Conservation (phyloP, 106 monocot species). For the Phalaenopsis equestris region DNA sequence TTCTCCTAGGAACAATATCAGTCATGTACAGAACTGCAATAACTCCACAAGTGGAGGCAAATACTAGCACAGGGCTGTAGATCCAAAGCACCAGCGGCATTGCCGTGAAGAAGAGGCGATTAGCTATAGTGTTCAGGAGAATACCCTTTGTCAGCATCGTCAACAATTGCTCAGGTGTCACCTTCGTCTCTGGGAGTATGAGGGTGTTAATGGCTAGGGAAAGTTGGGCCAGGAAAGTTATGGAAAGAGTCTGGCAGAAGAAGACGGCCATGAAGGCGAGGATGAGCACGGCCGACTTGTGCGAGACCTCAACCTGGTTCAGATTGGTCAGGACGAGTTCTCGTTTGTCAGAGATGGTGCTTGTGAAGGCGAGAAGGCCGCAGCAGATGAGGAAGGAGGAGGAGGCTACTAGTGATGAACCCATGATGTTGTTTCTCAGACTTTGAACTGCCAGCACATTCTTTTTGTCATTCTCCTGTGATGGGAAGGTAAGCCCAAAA, state of each 20-base stretch:
- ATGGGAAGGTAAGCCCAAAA: too few species aligned
- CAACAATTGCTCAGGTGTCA: neutral
- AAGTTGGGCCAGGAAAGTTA: slow-evolving; percentile 10
- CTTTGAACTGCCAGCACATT: slow-evolving; percentile 20
- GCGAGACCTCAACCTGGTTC: slow-evolving; percentile 10
- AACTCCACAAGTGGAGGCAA: neutral
- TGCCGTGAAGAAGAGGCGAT: slow-evolving; percentile 7
- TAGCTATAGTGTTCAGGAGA: slow-evolving; percentile 10
- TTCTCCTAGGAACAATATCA: slow-evolving; percentile 6
- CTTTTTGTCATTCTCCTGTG: slow-evolving; percentile 30
- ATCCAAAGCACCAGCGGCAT: slow-evolving; percentile 16
- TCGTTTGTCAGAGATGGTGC: slow-evolving; percentile 11
- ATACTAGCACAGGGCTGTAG: slow-evolving; percentile 13
- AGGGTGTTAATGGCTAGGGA: slow-evolving; percentile 11
- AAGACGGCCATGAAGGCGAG: neutral
- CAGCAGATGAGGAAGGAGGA: slow-evolving; percentile 19
- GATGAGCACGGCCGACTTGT: slow-evolving; percentile 3
- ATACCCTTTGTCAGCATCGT: slow-evolving; percentile 12
- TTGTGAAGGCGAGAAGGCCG: slow-evolving; percentile 9
- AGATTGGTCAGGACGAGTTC: slow-evolving; percentile 1
- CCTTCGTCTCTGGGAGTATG: neutral
- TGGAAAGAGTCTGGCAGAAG: slow-evolving; percentile 6
- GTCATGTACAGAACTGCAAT: slow-evolving; percentile 6
- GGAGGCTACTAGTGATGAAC: slow-evolving; percentile 10
- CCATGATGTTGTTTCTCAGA: slow-evolving; percentile 17